phyloP scores from a whole-genome alignment of 495 filamentous ascomycete species.

The Hypoxylon rickii region DNA sequence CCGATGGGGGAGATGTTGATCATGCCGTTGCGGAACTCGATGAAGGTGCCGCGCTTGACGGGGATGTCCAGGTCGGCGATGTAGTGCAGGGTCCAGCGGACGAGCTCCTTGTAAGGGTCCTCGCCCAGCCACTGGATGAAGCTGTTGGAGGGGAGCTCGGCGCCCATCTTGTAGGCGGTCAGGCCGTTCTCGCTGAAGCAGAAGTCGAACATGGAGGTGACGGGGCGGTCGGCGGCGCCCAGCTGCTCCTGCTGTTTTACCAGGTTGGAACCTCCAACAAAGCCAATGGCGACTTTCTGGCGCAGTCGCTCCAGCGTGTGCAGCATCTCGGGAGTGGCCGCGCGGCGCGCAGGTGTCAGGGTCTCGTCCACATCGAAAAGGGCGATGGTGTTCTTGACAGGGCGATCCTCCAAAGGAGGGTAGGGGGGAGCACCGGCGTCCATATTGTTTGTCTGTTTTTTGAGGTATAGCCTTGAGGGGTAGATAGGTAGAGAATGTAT shows the following conservation, averaged over 20 bases:
- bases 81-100: constrained; percentile 84
- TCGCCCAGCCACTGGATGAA: constrained; percentile 96
- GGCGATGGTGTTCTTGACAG: constrained; percentile 84
- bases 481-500: neutral
- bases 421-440: constrained; percentile 47
- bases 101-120: constrained; percentile 86
- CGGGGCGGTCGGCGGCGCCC: constrained; percentile 63
- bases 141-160: constrained; percentile 68
- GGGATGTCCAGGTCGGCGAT: constrained; percentile 87
- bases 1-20: constrained; percentile 92
- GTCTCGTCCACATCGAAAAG: constrained; percentile 96
- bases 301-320: constrained; percentile 76
- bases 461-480: neutral
- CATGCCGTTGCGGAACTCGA: constrained; percentile 98
- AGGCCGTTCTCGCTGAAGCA: constrained; percentile 96
- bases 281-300: constrained; percentile 89
- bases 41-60: constrained; percentile 90
- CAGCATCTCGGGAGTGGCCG: constrained; percentile 79
- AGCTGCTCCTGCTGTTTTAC: constrained; percentile 96
- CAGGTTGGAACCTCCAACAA: constrained; percentile 85
- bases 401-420: constrained; percentile 78
- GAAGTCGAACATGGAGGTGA: constrained; percentile 88
- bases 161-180: constrained; percentile 82
- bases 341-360: constrained; percentile 74
- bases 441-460: constrained; percentile 20